Evolutionary conservation across 306 rosid genomes (phyloP), one percentile per base, ranked within the genome.

Genomic region (Malus orientalis): DNA sequence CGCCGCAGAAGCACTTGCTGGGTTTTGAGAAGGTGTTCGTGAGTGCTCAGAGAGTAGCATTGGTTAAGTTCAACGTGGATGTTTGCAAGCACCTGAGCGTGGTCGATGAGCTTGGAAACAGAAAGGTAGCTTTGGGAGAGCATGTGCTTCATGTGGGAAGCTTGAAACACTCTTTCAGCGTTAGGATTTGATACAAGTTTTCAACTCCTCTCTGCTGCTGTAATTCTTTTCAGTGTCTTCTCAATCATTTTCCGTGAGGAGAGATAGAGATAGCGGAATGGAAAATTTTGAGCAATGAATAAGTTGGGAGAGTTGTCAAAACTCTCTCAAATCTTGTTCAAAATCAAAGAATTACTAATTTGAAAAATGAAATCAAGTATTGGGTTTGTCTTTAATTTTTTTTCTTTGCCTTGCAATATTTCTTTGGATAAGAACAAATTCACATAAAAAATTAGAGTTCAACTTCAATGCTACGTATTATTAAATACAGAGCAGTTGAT

Each of bases 21-120:
- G 88, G 85, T 29, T 92, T 91, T 30, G 88, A 93, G 88, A 96
- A 96, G 79, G 91, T 96, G 10, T 80, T 77, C 49, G 75, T 92
- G 62, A 54, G 83, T 1, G 87, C 85, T 67, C 81, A 83, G 79
- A 75, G 87, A 29, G 89, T 82, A 58, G 64, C 91, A 20, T 32
- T 80, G 33, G 93, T 92, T 32, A 91, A 71, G 80, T 92, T 96
- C 75, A 86, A 81, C 64, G 91, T 96, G 18, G 90, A 87, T 84
- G 93, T 96, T 64, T 96, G 99, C 79, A 91, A 92, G 80, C 97
- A 96, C 82, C 82, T 96, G 85, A 91, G 93, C 61, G 86, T 92
- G 49, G 92, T 88, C 60, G 99, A 96, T 85, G 99, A 96, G 81
- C 55, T 70, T 70, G 99, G 99, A 76, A 87, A 78, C 49, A 75